A percentile compares a stretch with the other conserved stretches of the same genome.
Evolutionary conservation across 2,329 filamentous ascomycete species (phyloP).

Genomic region (Neofusicoccum kwambonambiense): DNA sequence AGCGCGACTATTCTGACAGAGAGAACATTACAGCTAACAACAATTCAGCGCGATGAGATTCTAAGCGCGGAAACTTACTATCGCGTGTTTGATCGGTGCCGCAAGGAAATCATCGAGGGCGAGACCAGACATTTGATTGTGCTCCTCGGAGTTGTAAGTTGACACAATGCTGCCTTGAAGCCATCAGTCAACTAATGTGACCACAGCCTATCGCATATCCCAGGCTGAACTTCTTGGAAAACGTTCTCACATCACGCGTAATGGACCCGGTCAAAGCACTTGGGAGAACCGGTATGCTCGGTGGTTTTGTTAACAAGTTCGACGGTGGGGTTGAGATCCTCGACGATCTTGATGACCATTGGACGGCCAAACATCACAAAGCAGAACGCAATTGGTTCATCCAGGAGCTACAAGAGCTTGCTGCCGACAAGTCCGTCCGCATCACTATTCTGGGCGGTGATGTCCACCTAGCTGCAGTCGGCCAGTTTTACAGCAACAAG

Average conservation of each 20-base stretch:
- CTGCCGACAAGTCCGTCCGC: slow-evolving; percentile 86
- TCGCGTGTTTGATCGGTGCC: slow-evolving; percentile 80
- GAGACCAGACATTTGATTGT: slow-evolving; percentile 89
- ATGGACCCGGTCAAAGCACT: slow-evolving; percentile 90
- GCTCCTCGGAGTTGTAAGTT: slow-evolving; percentile 71
- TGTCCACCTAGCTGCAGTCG: slow-evolving; percentile 87
- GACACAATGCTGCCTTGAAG: background rate
- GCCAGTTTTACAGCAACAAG: slow-evolving; percentile 92
- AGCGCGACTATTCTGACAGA: background rate
- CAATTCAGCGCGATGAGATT: slow-evolving; percentile 64
- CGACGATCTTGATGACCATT: slow-evolving; percentile 92
- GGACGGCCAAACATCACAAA: slow-evolving; percentile 95
- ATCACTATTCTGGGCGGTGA: slow-evolving; percentile 92
- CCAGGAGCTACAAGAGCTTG: slow-evolving; percentile 88
- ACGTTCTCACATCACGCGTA: slow-evolving; percentile 73
- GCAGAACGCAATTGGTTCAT: slow-evolving; percentile 82
- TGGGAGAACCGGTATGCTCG: slow-evolving; percentile 76
- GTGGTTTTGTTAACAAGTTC: slow-evolving; percentile 79
- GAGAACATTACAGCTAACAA: slow-evolving; percentile 21
- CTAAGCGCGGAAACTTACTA: slow-evolving; percentile 80
- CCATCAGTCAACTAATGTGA: background rate
- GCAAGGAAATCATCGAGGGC: slow-evolving; percentile 76
- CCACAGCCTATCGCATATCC: slow-evolving; percentile 47
- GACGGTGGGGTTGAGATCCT: slow-evolving; percentile 89
- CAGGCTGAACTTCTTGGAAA: slow-evolving; percentile 58